A percentile compares a stretch with the other conserved stretches of the same genome.
Evolutionary conservation across 129 eudicot genomes (phyloP).

Genomic region (Apium graveolens): DNA sequence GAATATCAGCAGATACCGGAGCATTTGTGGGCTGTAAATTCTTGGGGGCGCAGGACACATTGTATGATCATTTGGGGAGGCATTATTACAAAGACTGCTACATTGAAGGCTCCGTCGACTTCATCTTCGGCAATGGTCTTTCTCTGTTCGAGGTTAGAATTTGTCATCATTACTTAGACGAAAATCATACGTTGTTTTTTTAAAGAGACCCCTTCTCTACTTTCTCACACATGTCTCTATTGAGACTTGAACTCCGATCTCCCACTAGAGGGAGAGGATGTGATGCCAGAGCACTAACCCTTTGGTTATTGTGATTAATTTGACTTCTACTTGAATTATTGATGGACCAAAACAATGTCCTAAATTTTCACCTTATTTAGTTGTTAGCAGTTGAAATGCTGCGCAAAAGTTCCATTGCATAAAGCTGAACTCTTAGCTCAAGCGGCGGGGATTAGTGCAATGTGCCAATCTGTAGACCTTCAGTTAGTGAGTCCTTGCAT

Average conservation of each 20-base stretch:
- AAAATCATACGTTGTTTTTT: not conserved
- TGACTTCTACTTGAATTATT: not conserved
- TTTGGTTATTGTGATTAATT: not conserved
- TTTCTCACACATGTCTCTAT: not conserved
- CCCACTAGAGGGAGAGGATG: not conserved
- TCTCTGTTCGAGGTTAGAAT: constrained; percentile 73
- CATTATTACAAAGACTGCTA: constrained; percentile 93
- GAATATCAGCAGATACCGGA: constrained; percentile 88
- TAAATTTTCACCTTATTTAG: not conserved
- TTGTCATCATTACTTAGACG: not conserved
- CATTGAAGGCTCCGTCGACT: constrained; percentile 92
- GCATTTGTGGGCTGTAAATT: constrained; percentile 71
- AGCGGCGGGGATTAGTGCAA: not conserved
- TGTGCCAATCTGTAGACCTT: not conserved
- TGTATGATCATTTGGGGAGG: constrained; percentile 81
- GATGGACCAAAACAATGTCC: not conserved
- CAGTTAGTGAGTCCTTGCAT: not conserved
- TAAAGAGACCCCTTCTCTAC: not conserved
- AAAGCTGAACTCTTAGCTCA: not conserved
- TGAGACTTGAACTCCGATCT: not conserved
- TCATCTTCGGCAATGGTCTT: constrained; percentile 89
- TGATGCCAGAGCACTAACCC: not conserved
- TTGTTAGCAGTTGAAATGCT: not conserved
- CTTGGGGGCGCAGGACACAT: constrained; percentile 90
- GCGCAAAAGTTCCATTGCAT: not conserved